Base-by-base conservation (phyloP, 805 yeast genomes). In the Tetrapisispora iriomotensis region DNA sequence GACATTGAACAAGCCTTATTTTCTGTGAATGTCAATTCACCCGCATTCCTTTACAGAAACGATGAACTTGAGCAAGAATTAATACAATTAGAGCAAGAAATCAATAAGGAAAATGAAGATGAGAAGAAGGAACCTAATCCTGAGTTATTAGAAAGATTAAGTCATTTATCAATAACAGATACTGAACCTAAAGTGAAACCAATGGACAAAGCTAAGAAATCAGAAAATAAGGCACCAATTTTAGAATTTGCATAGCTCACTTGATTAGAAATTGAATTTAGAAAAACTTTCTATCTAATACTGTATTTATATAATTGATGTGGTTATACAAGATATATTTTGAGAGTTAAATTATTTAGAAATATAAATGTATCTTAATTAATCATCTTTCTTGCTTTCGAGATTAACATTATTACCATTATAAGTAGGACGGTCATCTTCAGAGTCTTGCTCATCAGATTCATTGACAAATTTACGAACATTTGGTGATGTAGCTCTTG, bases 341-440 rank as follows among this genome's bases (percentile, higher is more conserved):
- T 15, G 14, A 23, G 22, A 6, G n/a, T 15, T 24, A 13, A 25
- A 4, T 20, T 25, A 23, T 37, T 7, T 33, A 31, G 8, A 23
- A 23, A 23, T 23, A 23, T 23, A 10, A n/a, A n/a, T n/a, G n/a
- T n/a, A n/a, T n/a, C n/a, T n/a, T n/a, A n/a, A n/a, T 8, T 59
- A 45, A 25, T 74, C 74, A 46, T 74, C 78, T 18, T 52, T 48
- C 17, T 52, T 54, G 40, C 53, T 55, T 47, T 76, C 77, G 35
- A 77, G 48, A 44, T 66, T 68, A 27, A 74, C 52, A 14, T 64
- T 67, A 50, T 77, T 78, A 1, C 82, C 82, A 48, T 77, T 77
- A 48, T 74, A 77, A 1, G 77, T 72, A 21, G 62, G 52, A 26
- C 72, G 58, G 18, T 67, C 70, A 15, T 63, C 65, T 6, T 53